Conservation (phyloP, 306 rosid species). For the Cucumis cinereus region DNA sequence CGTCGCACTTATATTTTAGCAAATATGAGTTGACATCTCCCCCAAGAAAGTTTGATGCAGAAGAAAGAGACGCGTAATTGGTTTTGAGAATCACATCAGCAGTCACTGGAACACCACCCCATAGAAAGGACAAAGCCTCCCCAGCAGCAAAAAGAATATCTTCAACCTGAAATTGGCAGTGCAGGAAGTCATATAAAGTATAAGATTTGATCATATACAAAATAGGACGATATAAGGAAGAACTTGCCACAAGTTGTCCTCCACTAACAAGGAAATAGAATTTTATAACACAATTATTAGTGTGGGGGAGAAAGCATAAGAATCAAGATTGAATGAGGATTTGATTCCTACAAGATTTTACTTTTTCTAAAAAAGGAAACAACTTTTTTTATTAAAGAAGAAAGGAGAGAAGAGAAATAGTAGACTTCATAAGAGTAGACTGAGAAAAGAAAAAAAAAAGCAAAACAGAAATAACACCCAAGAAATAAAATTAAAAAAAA, state of each 20-base stretch:
- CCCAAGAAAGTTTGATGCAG: conserved; percentile 85
- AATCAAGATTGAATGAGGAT: background rate
- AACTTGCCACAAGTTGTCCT: background rate
- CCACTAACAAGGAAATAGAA: background rate
- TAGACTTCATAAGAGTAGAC: too few relatives aligned
- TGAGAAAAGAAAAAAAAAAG: too few relatives aligned
- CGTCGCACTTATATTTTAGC: conserved; percentile 23
- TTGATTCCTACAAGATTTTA: background rate
- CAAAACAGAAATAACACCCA: too few relatives aligned
- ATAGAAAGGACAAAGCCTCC: conserved; percentile 86
- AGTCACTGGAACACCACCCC: conserved; percentile 93
- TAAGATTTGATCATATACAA: background rate
- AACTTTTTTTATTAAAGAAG: too few relatives aligned
- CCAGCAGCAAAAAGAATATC: conserved; percentile 94
- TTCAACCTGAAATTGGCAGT: conserved; percentile 57
- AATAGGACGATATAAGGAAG: background rate
- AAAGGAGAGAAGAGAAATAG: too few relatives aligned
- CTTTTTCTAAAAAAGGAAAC: too few relatives aligned
- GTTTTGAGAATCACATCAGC: conserved; percentile 87
- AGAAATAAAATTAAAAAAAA: too few relatives aligned
- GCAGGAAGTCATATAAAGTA: background rate
- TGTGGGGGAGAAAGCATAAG: background rate
- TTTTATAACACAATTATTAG: background rate
- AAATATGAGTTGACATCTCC: conserved; percentile 53
- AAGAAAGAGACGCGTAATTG: conserved; percentile 71